Percentiles rank a stretch among this genome's conserved stretches.
Conservation (phyloP, 768 basidiomycete species). For the Coprinopsis marcescibilis region DNA sequence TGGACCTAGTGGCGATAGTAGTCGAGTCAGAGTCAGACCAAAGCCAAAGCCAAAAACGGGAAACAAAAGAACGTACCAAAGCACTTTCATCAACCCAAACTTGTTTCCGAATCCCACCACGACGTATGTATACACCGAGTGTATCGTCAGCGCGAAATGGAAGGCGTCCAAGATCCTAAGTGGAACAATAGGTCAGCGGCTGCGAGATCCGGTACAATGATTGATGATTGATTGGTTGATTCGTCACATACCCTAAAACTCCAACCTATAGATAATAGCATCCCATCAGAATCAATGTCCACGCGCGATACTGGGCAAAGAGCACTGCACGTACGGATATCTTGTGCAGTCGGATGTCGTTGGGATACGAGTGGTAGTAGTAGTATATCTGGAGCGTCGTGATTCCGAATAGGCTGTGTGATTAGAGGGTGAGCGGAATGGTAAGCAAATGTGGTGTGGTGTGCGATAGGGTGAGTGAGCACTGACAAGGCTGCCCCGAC, state of each 20-base stretch:
- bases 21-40: background rate
- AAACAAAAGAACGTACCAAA: constrained; percentile 22
- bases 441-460: background rate
- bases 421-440: background rate
- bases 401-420: constrained; percentile 32
- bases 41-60: background rate
- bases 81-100: constrained; percentile 19
- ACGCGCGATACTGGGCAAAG: no score
- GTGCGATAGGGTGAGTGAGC: background rate
- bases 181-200: background rate
- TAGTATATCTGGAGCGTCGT: constrained; percentile 33
- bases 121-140: constrained; percentile 30
- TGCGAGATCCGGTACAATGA: background rate
- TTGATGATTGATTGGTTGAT: no score
- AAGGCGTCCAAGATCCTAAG: constrained; percentile 29
- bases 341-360: constrained; percentile 32
- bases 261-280: no score
- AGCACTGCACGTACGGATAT: no score
- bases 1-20: constrained; percentile 30
- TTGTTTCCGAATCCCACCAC: constrained; percentile 31
- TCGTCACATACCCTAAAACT: constrained; percentile 26
- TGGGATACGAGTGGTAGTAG: constrained; percentile 34
- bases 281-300: no score
- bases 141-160: constrained; percentile 28
- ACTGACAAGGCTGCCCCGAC: constrained; percentile 31